Conservation (phyloP, 352 stramenopile genomes). For the Pelagophyceae sp. region DNA sequence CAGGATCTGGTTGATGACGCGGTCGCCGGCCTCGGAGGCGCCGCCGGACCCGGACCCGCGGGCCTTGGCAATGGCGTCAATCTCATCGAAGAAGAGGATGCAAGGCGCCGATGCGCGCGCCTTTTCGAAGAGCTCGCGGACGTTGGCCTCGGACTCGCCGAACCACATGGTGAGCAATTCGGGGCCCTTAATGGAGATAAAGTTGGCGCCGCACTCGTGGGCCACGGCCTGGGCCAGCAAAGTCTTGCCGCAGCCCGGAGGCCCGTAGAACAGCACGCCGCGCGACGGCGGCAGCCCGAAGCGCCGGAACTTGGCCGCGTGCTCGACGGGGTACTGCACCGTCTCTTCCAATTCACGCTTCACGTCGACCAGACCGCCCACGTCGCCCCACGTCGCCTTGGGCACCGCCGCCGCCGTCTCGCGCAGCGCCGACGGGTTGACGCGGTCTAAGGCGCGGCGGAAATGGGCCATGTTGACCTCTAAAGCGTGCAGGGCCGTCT, state of each 20-base stretch:
- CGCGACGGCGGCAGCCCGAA: constrained; percentile 91
- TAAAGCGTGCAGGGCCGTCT: constrained; percentile 44
- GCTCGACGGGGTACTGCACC: constrained; percentile 90
- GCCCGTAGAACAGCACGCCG: constrained; percentile 93
- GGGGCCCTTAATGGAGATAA: constrained; percentile 75
- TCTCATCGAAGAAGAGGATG: constrained; percentile 99
- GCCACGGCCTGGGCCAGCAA: constrained; percentile 92
- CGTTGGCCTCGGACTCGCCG: constrained; percentile 93
- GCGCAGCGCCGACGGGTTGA: constrained; percentile 84
- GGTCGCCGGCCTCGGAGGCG: constrained; percentile 84
- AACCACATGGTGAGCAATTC: constrained; percentile 99
- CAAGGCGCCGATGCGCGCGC: constrained; percentile 84
- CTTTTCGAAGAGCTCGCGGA: constrained; percentile 97
- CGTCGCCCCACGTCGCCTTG: constrained; percentile 87
- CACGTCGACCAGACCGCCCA: constrained; percentile 88
- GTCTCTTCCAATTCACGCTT: constrained; percentile 92
- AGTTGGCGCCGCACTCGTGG: constrained; percentile 92
- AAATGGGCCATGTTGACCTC: constrained; percentile 72
- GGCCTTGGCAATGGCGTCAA: constrained; percentile 94
- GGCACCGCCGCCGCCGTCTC: constrained; percentile 79
- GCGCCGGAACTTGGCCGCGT: constrained; percentile 87
- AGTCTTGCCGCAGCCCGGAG: constrained; percentile 95
- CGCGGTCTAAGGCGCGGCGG: constrained; percentile 69
- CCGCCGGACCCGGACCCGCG: constrained; percentile 77
- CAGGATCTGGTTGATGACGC: constrained; percentile 98